Conservation (phyloP, 306 rosid species). For the Dalbergia cochinchinensis region DNA sequence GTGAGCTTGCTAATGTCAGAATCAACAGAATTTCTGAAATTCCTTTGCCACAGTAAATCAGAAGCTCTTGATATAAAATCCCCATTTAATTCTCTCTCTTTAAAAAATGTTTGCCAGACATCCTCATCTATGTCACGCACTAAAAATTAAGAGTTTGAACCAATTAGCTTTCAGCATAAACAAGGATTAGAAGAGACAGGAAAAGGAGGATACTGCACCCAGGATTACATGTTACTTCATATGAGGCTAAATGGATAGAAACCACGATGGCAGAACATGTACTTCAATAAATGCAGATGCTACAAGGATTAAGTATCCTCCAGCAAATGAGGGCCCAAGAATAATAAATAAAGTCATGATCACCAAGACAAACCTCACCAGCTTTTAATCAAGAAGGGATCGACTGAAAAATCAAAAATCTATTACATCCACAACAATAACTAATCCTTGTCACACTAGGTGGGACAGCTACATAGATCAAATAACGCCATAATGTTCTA, state of each 20-base stretch:
- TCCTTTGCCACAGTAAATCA: constrained; percentile 82
- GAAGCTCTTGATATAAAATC: constrained; percentile 82
- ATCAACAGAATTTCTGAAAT: constrained; percentile 49
- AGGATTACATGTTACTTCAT: constrained; percentile 15
- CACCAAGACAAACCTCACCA: constrained; percentile 21
- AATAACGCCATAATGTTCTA: no score
- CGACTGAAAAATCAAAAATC: not conserved
- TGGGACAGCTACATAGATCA: no score
- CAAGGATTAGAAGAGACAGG: not conserved
- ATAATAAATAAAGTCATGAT: constrained; percentile 7
- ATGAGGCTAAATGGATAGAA: constrained; percentile 6
- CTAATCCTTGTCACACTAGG: no score
- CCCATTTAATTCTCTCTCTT: constrained; percentile 77
- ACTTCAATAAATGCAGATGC: constrained; percentile 29
- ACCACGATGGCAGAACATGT: not conserved
- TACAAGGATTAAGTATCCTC: not conserved
- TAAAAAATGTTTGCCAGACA: constrained; percentile 63
- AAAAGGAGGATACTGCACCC: not conserved
- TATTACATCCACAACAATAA: not conserved
- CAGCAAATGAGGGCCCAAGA: not conserved
- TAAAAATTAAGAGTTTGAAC: constrained; percentile 33
- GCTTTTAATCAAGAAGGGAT: constrained; percentile 9
- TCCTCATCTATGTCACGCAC: constrained; percentile 61
- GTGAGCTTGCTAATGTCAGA: constrained; percentile 44
- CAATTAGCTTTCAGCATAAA: constrained; percentile 34